Base-by-base conservation (phyloP, 208 protist species). In the Tritrichomonas foetus region DNA sequence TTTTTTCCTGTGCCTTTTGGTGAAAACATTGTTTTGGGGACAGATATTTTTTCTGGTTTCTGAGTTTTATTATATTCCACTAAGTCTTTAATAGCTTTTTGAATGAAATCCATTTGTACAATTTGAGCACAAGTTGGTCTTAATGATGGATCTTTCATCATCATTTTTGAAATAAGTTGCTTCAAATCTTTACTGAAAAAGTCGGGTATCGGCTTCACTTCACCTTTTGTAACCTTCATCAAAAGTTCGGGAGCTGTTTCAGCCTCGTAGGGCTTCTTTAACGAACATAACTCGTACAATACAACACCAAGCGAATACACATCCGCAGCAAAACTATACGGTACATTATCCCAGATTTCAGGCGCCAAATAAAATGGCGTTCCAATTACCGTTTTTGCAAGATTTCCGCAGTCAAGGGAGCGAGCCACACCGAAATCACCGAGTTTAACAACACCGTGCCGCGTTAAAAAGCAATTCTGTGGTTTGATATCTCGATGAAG, bases 231-330 rank as follows among this genome's bases (percentile, higher is more conserved):
- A 8, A 89, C 22, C 0, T 22, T 50, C 27, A 13, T 36, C 33
- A 82, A 50, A 27, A 82, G 41, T 50, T 82, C 33, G 16, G 33
- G 39, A 20, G 74, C 33, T 22, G 41, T 41, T 13, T 36, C 0
- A 1, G 41, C 78, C 33, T 89, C 44, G 30, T 96, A 96, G 11
- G 96, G 95, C 66, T 94, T 94, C 3, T 72, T 44, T 33, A 96
- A 57, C n/a, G 64, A 66, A 14, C 55, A 44, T 33, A 96, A 30
- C 93, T 96, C 96, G 75, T 96, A 96, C 14, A 96, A 61, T 3
- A 96, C 74, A 55, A 95, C 96, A 27, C 96, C 96, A 16, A 96
- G 80, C 13, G 95, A 94, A 95, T 95, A 96, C 9, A 96, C 94
- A 47, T 96, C 96, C 13, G 78, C 66, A 64, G 95, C 96, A 2